Percentiles rank a stretch among this genome's conserved stretches.
Evolutionary conservation across 352 stramenopile species (phyloP).

Genomic region (Phytophthora capsici): DNA sequence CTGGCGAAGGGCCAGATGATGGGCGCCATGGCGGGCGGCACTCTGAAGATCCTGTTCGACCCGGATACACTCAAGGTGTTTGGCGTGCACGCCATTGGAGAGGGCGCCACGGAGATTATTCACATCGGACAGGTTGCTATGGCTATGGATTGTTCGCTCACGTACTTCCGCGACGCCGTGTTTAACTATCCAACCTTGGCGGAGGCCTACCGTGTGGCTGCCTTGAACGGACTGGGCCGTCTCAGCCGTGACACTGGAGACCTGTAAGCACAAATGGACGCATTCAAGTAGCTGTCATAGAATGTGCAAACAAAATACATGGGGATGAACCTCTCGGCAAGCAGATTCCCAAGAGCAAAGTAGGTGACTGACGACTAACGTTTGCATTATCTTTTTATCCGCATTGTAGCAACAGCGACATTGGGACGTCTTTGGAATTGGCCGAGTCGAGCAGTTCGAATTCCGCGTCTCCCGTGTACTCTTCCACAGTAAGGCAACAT

Average conservation of each 20-base stretch:
- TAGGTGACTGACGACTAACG: constrained; percentile 11
- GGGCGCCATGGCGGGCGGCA: constrained; percentile 76
- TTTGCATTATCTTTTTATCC: constrained; percentile 17
- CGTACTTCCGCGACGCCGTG: constrained; percentile 90
- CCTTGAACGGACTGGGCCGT: constrained; percentile 86
- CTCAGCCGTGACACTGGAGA: constrained; percentile 82
- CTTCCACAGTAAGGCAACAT: constrained; percentile 40
- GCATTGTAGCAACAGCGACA: constrained; percentile 26
- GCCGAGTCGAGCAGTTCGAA: constrained; percentile 28
- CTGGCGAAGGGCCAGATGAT: constrained; percentile 92
- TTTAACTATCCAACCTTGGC: constrained; percentile 94
- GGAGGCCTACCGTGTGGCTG: constrained; percentile 91
- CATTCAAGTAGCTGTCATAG: constrained; percentile 27
- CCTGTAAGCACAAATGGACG: constrained; percentile 47
- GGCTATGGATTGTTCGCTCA: constrained; percentile 77
- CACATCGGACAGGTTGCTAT: constrained; percentile 93
- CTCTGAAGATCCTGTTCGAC: constrained; percentile 91
- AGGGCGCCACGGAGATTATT: constrained; percentile 92
- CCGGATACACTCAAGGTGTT: constrained; percentile 80
- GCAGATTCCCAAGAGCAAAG: constrained; percentile 2
- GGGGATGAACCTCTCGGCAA: constrained; percentile 1
- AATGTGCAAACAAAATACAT: constrained; percentile 40
- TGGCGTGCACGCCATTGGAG: constrained; percentile 89
- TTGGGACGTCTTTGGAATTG: constrained; percentile 24
- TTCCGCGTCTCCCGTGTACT: constrained; percentile 29